Conservation (phyloP, 345 rosid genomes). For the Populus davidiana region DNA sequence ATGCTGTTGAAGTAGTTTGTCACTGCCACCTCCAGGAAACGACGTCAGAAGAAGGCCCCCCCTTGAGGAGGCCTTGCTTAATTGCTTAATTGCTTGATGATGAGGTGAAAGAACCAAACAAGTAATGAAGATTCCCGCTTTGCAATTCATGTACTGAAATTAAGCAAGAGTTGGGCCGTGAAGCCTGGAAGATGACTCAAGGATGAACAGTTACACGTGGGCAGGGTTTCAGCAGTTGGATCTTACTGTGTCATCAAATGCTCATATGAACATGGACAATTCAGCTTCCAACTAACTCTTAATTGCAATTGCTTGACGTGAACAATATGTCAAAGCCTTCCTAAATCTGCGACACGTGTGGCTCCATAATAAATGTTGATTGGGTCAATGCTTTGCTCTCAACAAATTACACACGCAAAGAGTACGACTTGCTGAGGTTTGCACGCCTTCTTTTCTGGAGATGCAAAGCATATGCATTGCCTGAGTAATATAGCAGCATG, state of each 20-base stretch:
- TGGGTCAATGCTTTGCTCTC: background rate
- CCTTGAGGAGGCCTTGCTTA: background rate
- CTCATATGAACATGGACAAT: background rate
- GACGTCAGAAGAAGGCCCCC: background rate
- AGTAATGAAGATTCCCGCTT: background rate
- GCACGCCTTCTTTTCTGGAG: background rate
- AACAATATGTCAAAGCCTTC: background rate
- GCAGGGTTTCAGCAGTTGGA: background rate
- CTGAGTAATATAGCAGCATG: background rate
- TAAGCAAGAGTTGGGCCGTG: background rate
- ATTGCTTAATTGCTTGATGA: background rate
- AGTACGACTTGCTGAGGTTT: background rate
- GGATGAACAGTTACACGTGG: background rate
- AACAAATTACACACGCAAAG: background rate
- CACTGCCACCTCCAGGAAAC: background rate
- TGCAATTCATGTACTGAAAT: too few species aligned
- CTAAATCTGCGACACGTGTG: background rate
- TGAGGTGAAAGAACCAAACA: background rate
- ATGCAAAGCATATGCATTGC: background rate
- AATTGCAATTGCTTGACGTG: background rate
- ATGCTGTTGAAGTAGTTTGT: background rate
- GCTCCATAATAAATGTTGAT: background rate
- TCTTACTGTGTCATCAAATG: background rate
- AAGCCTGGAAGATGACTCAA: background rate
- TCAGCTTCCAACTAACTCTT: background rate